phyloP scores from a whole-genome alignment of 495 filamentous ascomycete species.

The Ramalina intermedia region DNA sequence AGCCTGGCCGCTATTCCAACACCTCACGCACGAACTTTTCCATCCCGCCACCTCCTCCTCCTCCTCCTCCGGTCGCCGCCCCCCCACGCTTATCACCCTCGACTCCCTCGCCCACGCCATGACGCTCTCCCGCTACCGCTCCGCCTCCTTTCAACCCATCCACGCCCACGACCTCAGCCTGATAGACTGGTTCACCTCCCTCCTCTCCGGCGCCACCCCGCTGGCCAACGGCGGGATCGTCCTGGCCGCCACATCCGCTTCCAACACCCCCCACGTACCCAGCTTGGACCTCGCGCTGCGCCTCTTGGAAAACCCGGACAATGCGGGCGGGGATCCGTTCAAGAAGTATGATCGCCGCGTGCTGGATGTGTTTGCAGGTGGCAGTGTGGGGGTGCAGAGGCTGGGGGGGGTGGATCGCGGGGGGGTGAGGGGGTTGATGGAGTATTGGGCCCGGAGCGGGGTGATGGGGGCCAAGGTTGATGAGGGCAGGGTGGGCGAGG shows the following conservation, averaged over 20 bases:
- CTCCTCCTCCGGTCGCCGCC: slow-evolving; percentile 26
- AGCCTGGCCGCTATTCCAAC: slow-evolving; percentile 69
- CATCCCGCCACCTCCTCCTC: slow-evolving; percentile 20
- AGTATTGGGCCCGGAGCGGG: slow-evolving; percentile 86
- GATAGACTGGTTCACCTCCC: slow-evolving; percentile 57
- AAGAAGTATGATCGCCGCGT: slow-evolving; percentile 53
- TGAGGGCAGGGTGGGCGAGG: slow-evolving; percentile 62
- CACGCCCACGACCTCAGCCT: slow-evolving; percentile 78
- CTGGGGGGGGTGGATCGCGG: slow-evolving; percentile 52
- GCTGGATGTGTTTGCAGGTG: slow-evolving; percentile 29
- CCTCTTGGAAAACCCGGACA: background rate
- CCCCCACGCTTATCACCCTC: slow-evolving; percentile 63
- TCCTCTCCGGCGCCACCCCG: slow-evolving; percentile 40
- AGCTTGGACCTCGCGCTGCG: slow-evolving; percentile 51
- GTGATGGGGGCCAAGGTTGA: slow-evolving; percentile 55
- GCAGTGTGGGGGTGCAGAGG: slow-evolving; percentile 35
- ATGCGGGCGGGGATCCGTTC: slow-evolving; percentile 37
- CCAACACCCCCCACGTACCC: slow-evolving; percentile 46
- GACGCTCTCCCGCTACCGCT: slow-evolving; percentile 58
- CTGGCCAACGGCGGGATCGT: slow-evolving; percentile 70
- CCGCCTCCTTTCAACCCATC: slow-evolving; percentile 49
- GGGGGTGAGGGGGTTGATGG: slow-evolving; percentile 70
- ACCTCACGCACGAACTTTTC: slow-evolving; percentile 66
- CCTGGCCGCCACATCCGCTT: slow-evolving; percentile 53
- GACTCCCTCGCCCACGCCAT: slow-evolving; percentile 75